phyloP scores from a whole-genome alignment of 768 basidiomycete species.

The Mycena amicta region DNA sequence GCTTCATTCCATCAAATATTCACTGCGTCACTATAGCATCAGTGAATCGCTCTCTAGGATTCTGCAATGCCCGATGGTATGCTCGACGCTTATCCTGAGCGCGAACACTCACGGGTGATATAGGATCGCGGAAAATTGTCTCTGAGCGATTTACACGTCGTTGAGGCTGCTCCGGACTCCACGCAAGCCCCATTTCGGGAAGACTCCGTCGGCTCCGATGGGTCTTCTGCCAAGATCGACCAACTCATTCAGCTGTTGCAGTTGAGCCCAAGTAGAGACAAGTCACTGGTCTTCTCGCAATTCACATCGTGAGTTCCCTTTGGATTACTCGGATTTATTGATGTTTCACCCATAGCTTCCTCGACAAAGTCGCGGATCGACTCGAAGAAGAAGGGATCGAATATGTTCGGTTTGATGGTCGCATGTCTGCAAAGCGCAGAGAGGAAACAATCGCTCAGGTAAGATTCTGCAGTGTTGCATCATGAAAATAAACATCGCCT shows the following conservation, averaged over 20 bases:
- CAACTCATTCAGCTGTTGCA: conserved; percentile 75
- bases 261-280: conserved; percentile 68
- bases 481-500: neutral
- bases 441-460: conserved; percentile 69
- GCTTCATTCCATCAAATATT: neutral
- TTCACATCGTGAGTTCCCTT: conserved; percentile 66
- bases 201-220: conserved; percentile 39
- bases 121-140: conserved; percentile 73
- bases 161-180: conserved; percentile 64
- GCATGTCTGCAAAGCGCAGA: conserved; percentile 79
- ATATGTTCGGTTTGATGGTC: conserved; percentile 82
- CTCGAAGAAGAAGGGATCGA: conserved; percentile 70
- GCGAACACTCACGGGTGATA: neutral
- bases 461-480: neutral
- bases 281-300: conserved; percentile 88
- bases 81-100: conserved; percentile 5
- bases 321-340: neutral
- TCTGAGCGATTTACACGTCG: conserved; percentile 59
- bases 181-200: conserved; percentile 59
- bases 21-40: conserved; percentile 46
- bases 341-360: conserved; percentile 3
- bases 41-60: conserved; percentile 69
- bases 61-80: conserved; percentile 81
- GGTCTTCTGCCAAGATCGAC: conserved; percentile 84
- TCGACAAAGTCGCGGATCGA: conserved; percentile 63